phyloP scores from a whole-genome alignment of 2,329 filamentous ascomycete genomes.

The Aspergillus clavatus region DNA sequence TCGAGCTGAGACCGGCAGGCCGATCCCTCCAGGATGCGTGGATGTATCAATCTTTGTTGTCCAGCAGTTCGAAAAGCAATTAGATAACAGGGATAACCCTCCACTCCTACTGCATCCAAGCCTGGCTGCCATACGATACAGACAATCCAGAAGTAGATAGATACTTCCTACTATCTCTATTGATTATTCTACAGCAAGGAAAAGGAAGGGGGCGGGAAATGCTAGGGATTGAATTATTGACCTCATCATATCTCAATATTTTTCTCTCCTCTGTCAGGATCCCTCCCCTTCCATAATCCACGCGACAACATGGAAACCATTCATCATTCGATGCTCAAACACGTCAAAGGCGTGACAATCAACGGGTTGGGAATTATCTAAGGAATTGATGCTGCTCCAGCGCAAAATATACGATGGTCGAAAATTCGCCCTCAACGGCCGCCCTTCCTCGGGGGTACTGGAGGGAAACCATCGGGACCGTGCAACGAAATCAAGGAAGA shows the following conservation, averaged over 20 bases:
- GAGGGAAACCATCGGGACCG: background rate
- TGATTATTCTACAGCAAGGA: too few species aligned
- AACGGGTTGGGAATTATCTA: background rate
- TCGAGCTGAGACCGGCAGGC: too few species aligned
- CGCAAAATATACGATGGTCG: background rate
- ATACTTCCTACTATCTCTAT: too few species aligned
- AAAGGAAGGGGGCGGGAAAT: too few species aligned
- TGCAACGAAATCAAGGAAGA: constrained; percentile 1
- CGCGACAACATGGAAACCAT: background rate
- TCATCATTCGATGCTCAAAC: background rate
- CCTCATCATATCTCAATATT: background rate
- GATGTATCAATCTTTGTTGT: too few species aligned
- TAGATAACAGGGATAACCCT: too few species aligned
- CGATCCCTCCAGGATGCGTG: too few species aligned
- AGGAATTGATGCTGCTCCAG: background rate
- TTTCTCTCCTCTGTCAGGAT: background rate
- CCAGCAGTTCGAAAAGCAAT: too few species aligned
- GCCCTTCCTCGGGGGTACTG: background rate
- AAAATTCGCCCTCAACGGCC: background rate
- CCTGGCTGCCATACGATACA: too few species aligned
- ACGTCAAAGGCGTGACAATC: background rate
- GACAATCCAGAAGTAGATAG: too few species aligned
- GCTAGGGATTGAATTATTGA: too few species aligned
- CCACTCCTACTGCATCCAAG: too few species aligned
- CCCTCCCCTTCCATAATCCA: background rate